These are phyloP conservation scores for Petasospora rhodanensis DNA, from an alignment of 1,139 yeast genomes.

Conservation along the genomic window DNA sequence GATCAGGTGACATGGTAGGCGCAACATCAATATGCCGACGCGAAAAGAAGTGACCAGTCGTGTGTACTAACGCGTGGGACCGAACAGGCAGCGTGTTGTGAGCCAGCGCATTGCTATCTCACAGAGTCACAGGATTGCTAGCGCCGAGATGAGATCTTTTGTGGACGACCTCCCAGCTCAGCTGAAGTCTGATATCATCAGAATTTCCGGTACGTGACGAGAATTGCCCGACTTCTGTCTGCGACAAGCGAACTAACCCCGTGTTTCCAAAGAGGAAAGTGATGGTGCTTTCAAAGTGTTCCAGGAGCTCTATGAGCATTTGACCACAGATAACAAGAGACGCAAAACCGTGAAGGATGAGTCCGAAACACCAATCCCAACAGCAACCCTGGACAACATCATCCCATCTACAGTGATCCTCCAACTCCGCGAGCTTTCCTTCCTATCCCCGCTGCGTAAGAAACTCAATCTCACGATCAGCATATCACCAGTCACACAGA, in stretches of 20 bases:
- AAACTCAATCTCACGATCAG: conserved; percentile 38
- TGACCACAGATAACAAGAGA: conserved; percentile 23
- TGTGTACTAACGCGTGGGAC: no score
- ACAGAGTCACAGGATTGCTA: no score
- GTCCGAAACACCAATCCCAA: no score
- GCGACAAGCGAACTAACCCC: no score
- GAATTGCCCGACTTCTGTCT: no score
- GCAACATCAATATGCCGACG: no score
- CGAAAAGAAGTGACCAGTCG: no score
- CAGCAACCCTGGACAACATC: conserved; percentile 17
- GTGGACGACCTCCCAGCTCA: conserved; percentile 18
- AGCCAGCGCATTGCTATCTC: no score
- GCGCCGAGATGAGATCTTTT: conserved; percentile 21
- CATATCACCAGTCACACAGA: conserved; percentile 27
- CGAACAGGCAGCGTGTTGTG: not conserved
- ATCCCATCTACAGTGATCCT: conserved; percentile 38
- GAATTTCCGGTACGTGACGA: conserved; percentile 16
- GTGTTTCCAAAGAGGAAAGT: conserved; percentile 9
- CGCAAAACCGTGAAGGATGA: no score
- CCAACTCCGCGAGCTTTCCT: conserved; percentile 42
- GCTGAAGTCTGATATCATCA: conserved; percentile 19
- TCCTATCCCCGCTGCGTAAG: conserved; percentile 48
- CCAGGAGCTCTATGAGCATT: conserved; percentile 26
- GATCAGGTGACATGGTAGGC: no score
- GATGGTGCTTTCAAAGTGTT: conserved; percentile 27